Base-by-base conservation (phyloP, 805 yeast genomes). In the Blastobotrys robertii region DNA sequence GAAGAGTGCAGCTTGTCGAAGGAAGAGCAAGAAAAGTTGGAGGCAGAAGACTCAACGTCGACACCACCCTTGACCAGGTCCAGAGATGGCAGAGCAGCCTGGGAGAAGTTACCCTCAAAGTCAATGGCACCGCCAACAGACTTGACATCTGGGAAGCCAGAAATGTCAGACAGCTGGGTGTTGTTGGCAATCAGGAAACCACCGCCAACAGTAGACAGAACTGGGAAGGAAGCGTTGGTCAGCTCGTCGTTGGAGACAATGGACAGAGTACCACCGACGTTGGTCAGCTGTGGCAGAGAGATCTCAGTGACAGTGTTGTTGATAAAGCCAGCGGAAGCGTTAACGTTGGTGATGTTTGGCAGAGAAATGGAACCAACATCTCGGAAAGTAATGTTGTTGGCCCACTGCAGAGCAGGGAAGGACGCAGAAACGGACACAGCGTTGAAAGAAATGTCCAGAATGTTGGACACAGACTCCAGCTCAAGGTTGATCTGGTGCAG, bases 11-110 rank as follows among this genome's bases (percentile, higher is more conserved):
- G 75, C 43, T 65, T 58, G 65, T 82, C 75, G 72, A 88, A 85
- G 43, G 73, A 70, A 49, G 72, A 64, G 78, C 98, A 92, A 68
- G 86, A 78, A 68, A 85, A 79, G 58, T 82, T 81, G 62, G 84
- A 82, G 45, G 68, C 62, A 35, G 61, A 54, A 48, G 95, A 74
- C 63, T 81, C 81, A 60, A 92, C 73, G 60, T 70, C 69, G 69
- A 88, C 94, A 66, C 95, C 96, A 77, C 98, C 98, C 63, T 77
- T 77, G 58, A 92, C 95, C 59, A 81, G 76, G 56, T 66, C 70
- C 64, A 92, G 77, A 30, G 76, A 58, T 52, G 81, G 77, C 64
- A 92, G 76, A 48, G 86, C 69, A 60, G 92, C 92, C 59, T 78
- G 75, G 63, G 79, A 72, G 68, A 86, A 85, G 67, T 74, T 70